These are phyloP conservation scores for Trapa incisa DNA, from an alignment of 345 rosid species.

Conservation along the genomic window DNA sequence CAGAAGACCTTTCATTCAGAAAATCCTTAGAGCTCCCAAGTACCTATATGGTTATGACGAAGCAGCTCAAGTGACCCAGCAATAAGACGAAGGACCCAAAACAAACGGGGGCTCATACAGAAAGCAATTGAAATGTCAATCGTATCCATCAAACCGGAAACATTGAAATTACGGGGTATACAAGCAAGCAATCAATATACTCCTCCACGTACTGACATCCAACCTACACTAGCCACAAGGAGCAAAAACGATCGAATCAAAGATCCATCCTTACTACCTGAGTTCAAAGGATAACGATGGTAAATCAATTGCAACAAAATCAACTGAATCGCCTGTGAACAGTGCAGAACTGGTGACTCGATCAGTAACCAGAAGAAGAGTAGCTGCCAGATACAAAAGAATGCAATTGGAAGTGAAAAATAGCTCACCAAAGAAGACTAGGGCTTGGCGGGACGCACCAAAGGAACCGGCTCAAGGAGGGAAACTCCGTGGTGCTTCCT, in stretches of 20 bases:
- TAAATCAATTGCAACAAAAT: background rate
- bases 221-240: background rate
- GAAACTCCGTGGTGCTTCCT: background rate
- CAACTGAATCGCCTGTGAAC: background rate
- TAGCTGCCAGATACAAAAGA: background rate
- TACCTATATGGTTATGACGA: background rate
- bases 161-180: background rate
- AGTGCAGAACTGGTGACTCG: background rate
- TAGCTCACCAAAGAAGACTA: conserved; percentile 1
- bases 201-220: background rate
- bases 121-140: background rate
- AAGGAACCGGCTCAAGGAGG: background rate
- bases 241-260: background rate
- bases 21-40: background rate
- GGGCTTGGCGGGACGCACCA: conserved; percentile 8
- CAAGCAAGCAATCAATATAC: background rate
- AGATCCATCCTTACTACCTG: background rate
- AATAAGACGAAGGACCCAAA: background rate
- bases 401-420: background rate
- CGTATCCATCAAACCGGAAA: background rate
- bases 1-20: background rate
- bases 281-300: background rate
- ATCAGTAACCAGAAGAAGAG: background rate
- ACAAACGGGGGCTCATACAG: background rate
- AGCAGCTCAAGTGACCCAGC: background rate